Conservation (phyloP, 2,329 filamentous ascomycete genomes). For the Ophiocordyceps camponoti-floridani region DNA sequence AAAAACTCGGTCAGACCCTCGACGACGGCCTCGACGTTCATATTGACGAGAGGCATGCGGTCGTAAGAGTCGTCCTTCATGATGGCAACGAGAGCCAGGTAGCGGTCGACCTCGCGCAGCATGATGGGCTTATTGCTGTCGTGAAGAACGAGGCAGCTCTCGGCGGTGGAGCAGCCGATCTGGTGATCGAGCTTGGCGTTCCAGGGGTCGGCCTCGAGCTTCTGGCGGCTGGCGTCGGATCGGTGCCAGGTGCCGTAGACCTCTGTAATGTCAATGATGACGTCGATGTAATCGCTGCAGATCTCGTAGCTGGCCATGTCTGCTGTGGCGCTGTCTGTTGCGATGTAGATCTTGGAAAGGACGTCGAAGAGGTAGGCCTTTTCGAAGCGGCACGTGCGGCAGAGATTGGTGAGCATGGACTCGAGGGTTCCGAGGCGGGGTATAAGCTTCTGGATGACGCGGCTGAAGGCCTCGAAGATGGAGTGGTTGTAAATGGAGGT, state of each 20-base stretch:
- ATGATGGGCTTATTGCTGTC: constrained; percentile 47
- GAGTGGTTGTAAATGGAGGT: constrained; percentile 98
- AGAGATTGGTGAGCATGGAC: constrained; percentile 82
- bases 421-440: constrained; percentile 86
- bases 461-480: constrained; percentile 95
- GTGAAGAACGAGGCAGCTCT: constrained; percentile 50
- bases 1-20: constrained; percentile 68
- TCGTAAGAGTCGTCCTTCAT: constrained; percentile 76
- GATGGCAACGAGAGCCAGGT: constrained; percentile 66
- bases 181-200: constrained; percentile 46
- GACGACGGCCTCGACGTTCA: constrained; percentile 72
- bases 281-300: constrained; percentile 95
- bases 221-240: constrained; percentile 32
- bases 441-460: constrained; percentile 95
- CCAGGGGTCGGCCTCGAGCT: constrained; percentile 42
- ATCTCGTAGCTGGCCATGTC: constrained; percentile 97
- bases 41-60: constrained; percentile 69
- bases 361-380: constrained; percentile 98
- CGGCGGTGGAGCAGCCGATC: constrained; percentile 45
- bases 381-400: constrained; percentile 85
- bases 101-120: constrained; percentile 52
- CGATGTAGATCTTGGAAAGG: constrained; percentile 95
- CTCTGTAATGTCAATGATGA: constrained; percentile 92
- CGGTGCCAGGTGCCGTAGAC: constrained; percentile 68
- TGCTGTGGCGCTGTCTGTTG: constrained; percentile 80